Evolutionary conservation across 2,329 filamentous ascomycete species (phyloP), one percentile per base, ranked within the genome.

Genomic region (Drechslerella coelobrocha): DNA sequence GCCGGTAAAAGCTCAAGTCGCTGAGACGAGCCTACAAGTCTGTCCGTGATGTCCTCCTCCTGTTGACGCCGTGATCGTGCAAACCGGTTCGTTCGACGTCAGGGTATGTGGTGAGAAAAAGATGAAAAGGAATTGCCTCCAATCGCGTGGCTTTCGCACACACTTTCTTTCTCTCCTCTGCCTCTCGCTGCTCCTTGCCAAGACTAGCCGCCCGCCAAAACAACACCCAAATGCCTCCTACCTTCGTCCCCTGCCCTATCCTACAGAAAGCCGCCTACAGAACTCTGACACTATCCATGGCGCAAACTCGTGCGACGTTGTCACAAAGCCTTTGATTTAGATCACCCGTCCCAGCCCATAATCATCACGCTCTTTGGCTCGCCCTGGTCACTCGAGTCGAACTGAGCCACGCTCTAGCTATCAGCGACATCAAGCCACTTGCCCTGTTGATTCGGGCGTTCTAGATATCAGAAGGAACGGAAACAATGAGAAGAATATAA

Each of bases 1-100:
- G 39, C 51, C 45, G 53, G 56, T 29, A 26, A 48, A 71, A 51
- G 66, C 53, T 71, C 66, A 47, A 55, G 59, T 63, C 59, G 53
- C 19, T 57, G 17, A 54, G 59, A 62, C 53, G 65, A 71, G 66
- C 45, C 39, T 53, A n/a, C 31, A 21, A 27, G 47, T 43, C 50
- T 59, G 19, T 60, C 27, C 48, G 26, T 10, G 37, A 60, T 45
- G 41, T 34, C 47, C 26, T 62, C 47, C 65, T 69, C 65, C 59
- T 68, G 55, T 57, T 69, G 51, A 27, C 57, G 54, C 48, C 6
- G 54, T 23, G 62, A 45, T 57, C 45, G 54, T 9, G 41, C 41
- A 21, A 45, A 8, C 41, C 50, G 37, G 37, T 26, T 62, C 5
- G 37, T 57, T 61, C 47, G 65, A 62, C 57, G 65, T 69, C 65